Conservation (phyloP, 2,329 filamentous ascomycete species). For the Verticillium longisporum region DNA sequence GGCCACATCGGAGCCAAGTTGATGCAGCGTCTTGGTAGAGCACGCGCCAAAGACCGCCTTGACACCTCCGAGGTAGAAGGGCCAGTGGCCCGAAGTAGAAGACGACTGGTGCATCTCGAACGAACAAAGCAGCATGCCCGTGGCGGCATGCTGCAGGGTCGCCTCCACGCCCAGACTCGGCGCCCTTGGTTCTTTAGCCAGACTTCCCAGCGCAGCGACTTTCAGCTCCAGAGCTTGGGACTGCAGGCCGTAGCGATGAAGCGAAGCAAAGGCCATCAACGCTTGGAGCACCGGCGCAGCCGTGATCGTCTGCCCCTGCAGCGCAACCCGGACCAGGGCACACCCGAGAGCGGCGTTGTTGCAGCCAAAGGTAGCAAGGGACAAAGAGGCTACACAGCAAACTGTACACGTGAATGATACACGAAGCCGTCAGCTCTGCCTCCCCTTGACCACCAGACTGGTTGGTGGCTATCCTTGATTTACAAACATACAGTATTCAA, state of each 20-base stretch:
- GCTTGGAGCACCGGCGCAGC: conserved; percentile 14
- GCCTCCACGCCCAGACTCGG: conserved; percentile 11
- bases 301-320: conserved; percentile 12
- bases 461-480: background rate
- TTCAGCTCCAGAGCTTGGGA: conserved; percentile 17
- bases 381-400: conserved; percentile 1
- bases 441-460: background rate
- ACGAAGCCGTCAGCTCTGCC: background rate
- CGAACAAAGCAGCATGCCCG: conserved; percentile 20
- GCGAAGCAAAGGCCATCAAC: conserved; percentile 18
- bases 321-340: conserved; percentile 16
- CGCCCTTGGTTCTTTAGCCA: conserved; percentile 14
- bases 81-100: conserved; percentile 19
- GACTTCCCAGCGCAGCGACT: conserved; percentile 13
- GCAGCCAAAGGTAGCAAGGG: conserved; percentile 8
- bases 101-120: conserved; percentile 19
- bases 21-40: conserved; percentile 2
- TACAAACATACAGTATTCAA: conserved; percentile 6
- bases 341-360: conserved; percentile 11
- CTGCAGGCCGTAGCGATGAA: conserved; percentile 15
- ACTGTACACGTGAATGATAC: background rate
- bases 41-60: conserved; percentile 11
- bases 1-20: conserved; percentile 8
- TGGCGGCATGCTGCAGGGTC: conserved; percentile 18
- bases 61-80: conserved; percentile 17